Evolutionary conservation across 352 stramenopile species (phyloP).

Genomic region (Phytopythium chamaehyphon): DNA sequence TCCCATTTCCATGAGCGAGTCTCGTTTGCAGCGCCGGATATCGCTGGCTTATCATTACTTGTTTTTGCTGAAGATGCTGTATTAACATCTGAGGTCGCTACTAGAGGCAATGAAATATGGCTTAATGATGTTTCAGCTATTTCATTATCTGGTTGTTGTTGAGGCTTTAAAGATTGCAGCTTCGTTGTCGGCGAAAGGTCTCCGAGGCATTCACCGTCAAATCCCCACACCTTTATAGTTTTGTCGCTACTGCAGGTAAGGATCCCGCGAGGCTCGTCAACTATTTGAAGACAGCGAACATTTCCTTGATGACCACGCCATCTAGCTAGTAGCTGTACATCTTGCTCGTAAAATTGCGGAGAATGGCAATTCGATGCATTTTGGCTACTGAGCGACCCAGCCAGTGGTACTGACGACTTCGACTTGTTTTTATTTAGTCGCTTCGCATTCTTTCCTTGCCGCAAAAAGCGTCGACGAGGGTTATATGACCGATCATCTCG

Average conservation of each 20-base stretch:
- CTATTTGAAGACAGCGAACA: constrained; percentile 42
- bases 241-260: constrained; percentile 68
- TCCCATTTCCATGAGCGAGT: constrained; percentile 66
- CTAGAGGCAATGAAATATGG: neutral
- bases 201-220: constrained; percentile 38
- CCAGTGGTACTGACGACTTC: neutral
- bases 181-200: constrained; percentile 20
- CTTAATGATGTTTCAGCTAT: neutral
- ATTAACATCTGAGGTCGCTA: no score
- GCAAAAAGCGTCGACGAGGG: constrained; percentile 56
- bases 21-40: no score
- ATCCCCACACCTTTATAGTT: constrained; percentile 50
- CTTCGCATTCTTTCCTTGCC: constrained; percentile 62
- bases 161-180: neutral
- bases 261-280: constrained; percentile 54
- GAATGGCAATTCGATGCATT: neutral
- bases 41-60: neutral
- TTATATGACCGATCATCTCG: constrained; percentile 65
- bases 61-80: neutral
- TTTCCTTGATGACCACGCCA: constrained; percentile 57
- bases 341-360: constrained; percentile 18
- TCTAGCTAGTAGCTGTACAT: constrained; percentile 34
- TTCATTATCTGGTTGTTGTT: neutral
- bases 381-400: neutral
- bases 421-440: constrained; percentile 35